Percentiles rank a stretch among this genome's conserved stretches.
Conservation (phyloP, 2,329 filamentous ascomycete genomes). For the Ophiocordyceps camponoti-rufipedis region DNA sequence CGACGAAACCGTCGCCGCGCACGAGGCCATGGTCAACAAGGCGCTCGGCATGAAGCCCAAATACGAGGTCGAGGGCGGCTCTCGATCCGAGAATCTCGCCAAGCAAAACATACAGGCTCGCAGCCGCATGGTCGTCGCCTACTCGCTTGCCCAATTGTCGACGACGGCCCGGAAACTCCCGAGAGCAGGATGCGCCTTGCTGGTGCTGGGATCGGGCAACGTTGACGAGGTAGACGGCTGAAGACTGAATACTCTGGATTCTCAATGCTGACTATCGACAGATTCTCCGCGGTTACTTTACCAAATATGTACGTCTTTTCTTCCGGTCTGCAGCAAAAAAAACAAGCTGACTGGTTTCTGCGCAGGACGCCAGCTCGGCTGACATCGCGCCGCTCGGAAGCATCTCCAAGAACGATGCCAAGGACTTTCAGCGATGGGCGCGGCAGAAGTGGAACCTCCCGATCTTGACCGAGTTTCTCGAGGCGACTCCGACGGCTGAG, state of each 20-base stretch:
- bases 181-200: conserved; percentile 32
- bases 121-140: conserved; percentile 44
- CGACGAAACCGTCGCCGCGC: conserved; percentile 20
- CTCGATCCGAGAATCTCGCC: conserved; percentile 33
- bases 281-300: conserved; percentile 32
- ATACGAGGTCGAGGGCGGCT: conserved; percentile 16
- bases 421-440: conserved; percentile 43
- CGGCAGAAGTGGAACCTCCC: conserved; percentile 37
- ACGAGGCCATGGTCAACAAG: conserved; percentile 15
- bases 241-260: not conserved
- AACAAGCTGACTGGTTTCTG: not conserved
- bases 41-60: conserved; percentile 11
- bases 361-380: conserved; percentile 29
- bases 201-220: conserved; percentile 45
- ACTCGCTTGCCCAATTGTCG: conserved; percentile 43
- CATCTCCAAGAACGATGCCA: conserved; percentile 43
- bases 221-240: conserved; percentile 1
- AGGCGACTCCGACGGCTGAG: conserved; percentile 37
- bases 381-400: conserved; percentile 36
- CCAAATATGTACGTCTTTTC: conserved; percentile 9
- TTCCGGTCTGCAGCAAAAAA: not conserved
- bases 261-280: conserved; percentile 11
- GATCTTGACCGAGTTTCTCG: conserved; percentile 43
- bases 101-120: conserved; percentile 53
- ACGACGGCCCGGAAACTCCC: conserved; percentile 36